Base-by-base conservation (phyloP, 1,284 basidiomycete species). In the Cutaneotrichosporon cyanovorans region DNA sequence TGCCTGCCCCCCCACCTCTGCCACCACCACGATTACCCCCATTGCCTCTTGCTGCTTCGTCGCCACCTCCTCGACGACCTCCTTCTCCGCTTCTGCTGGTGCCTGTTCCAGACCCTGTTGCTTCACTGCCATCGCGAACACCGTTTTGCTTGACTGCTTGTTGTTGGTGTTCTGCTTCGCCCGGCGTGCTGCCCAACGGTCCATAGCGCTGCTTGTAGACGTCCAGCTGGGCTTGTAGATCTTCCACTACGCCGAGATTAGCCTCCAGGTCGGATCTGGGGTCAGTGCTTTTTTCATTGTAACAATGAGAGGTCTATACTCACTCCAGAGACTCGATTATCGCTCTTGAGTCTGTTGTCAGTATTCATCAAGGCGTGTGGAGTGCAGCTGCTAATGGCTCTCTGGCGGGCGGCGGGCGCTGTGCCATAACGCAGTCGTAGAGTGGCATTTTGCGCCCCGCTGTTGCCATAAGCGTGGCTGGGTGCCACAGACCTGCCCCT, bases 281-380 rank as follows among this genome's bases (percentile, higher is more conserved):
- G 36, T 31, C 18, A 25, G 42, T 46, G 18, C 32, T 30, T 30
- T 31, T 31, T 32, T 21, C 28, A 7, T 12, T 12, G 25, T 12
- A n/a, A n/a, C n/a, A n/a, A n/a, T n/a, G n/a, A 25, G 19, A 19
- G 4, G 15, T 32, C 10, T 18, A 6, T 12, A 41, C 66, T 21
- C 36, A 69, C 67, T 69, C 67, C 8, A 69, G 46, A 0, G 65
- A 66, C 7, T 48, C 41, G n/a, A 68, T 68, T 20, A 67, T 59
- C 5, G 57, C 52, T 50, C 53, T 55, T 2, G 63, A 65, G 33
- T 68, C 66, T 68, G 32, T 15, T 15, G 46, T 40, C 35, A 50
- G 42, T n/a, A n/a, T n/a, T n/a, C n/a, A n/a, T n/a, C n/a, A n/a
- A n/a, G n/a, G n/a, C n/a, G n/a, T n/a, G n/a, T n/a, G n/a, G n/a